A percentile compares a stretch with the other conserved stretches of the same genome.
phyloP scores from a whole-genome alignment of 805 yeast genomes.

The Schizosaccharomyces japonicus region DNA sequence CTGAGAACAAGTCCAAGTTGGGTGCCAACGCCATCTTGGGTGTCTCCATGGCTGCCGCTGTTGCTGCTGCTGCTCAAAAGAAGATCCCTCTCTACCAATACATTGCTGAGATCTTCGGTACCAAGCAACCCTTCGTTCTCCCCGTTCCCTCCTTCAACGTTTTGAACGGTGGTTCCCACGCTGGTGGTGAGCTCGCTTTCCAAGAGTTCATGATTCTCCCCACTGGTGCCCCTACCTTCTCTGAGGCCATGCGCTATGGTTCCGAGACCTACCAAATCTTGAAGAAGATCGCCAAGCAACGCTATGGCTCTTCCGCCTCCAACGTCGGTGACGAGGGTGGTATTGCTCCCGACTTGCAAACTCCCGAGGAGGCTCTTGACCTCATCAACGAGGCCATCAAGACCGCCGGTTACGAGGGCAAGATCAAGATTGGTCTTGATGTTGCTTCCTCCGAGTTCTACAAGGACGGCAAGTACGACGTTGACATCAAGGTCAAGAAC shows the following conservation, averaged over 20 bases:
- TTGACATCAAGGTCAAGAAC: slow-evolving; percentile 94
- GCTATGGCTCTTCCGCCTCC: slow-evolving; percentile 95
- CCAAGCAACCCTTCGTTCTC: slow-evolving; percentile 66
- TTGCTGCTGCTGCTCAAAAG: slow-evolving; percentile 94
- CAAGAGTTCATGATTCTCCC: slow-evolving; percentile 99
- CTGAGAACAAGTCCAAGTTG: slow-evolving; percentile 79
- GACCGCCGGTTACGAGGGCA: slow-evolving; percentile 85
- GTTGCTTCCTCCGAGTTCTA: slow-evolving; percentile 94
- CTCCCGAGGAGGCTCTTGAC: slow-evolving; percentile 94
- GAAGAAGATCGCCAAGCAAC: slow-evolving; percentile 77
- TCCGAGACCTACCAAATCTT: slow-evolving; percentile 93
- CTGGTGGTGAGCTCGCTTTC: slow-evolving; percentile 97
- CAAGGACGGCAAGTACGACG: slow-evolving; percentile 90
- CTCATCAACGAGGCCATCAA: slow-evolving; percentile 74
- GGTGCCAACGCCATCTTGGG: slow-evolving; percentile 98
- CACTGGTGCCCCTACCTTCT: slow-evolving; percentile 65
- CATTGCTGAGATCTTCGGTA: slow-evolving; percentile 55
- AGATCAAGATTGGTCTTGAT: slow-evolving; percentile 78
- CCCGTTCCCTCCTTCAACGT: slow-evolving; percentile 98
- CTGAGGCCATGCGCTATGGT: slow-evolving; percentile 93
- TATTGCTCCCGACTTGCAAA: slow-evolving; percentile 91
- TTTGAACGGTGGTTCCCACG: slow-evolving; percentile 98
- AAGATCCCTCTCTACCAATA: slow-evolving; percentile 81
- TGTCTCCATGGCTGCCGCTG: slow-evolving; percentile 89
- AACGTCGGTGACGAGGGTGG: slow-evolving; percentile 99